Evolutionary conservation across 2,329 filamentous ascomycete genomes (phyloP), one percentile per base, ranked within the genome.

Genomic region (Allantophomopsis lycopodina): DNA sequence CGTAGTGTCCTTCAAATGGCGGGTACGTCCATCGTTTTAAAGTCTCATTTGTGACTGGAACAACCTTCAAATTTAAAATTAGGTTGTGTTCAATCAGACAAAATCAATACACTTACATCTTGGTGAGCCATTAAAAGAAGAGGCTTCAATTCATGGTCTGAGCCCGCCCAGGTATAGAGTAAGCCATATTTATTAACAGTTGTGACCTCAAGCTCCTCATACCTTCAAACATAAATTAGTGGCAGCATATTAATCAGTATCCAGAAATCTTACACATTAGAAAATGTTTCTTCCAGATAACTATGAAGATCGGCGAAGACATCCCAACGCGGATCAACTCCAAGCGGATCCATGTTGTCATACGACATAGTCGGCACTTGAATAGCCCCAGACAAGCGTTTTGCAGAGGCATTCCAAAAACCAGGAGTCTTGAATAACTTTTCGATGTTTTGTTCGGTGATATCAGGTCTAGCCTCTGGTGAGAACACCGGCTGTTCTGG

Each of bases 101-200:
- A 10, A 3, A 28, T 10, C 10, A 3, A 10, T 28, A 5, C 23
- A 12, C 23, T 28, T 28, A 71, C 68, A 39, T 74, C 70, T 49
- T 74, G 69, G 45, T 74, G 69, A 1, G 66, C 69, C 53, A 69
- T 67, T 37, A 75, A 59, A 18, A 75, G 57, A 2, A 69, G 46
- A 0, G 70, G 70, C 41, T 71, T 72, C n/a, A 76, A 62, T 0
- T 59, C 59, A 2, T 60, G 45, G 39, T 77, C 62, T 5, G 60
- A 62, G 14, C 76, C 76, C 5, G 66, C 50, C 44, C 78, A 62
- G 0, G 73, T 78, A 54, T 70, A 79, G 20, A 80, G 58, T 2
- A 80, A 59, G 11, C 75, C 76, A 32, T 78, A 68, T 0, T 66
- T 74, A 50, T 81, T 80, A 41, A 80, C 61, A 35, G 69, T 73